These are phyloP conservation scores for Pseudocercospora macadamiae DNA, from an alignment of 2,329 filamentous ascomycete genomes.

Conservation along the genomic window DNA sequence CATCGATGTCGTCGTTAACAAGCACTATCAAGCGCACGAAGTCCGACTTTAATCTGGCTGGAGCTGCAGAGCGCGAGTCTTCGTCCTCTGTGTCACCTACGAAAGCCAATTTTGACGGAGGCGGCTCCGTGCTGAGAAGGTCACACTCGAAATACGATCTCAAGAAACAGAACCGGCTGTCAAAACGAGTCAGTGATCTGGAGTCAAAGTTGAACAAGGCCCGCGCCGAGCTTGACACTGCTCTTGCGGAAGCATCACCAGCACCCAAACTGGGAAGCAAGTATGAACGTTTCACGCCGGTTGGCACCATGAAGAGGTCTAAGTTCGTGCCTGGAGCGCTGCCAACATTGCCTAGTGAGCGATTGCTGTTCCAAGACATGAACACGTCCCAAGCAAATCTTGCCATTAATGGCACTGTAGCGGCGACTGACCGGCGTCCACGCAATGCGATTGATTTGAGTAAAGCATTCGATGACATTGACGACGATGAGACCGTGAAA, in stretches of 20 bases:
- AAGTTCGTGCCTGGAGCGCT: conserved; percentile 40
- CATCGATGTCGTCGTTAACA: conserved; percentile 39
- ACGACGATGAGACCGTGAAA: conserved; percentile 28
- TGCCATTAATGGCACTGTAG: conserved; percentile 10
- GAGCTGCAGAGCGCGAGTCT: conserved; percentile 38
- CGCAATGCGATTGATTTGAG: conserved; percentile 23
- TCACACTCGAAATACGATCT: conserved; percentile 61
- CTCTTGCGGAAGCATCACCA: conserved; percentile 48
- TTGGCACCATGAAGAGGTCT: conserved; percentile 32
- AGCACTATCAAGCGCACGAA: conserved; percentile 37
- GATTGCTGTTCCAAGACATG: conserved; percentile 39
- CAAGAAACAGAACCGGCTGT: conserved; percentile 57
- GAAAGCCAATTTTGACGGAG: conserved; percentile 32
- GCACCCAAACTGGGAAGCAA: conserved; percentile 41
- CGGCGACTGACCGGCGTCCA: conserved; percentile 18
- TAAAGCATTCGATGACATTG: conserved; percentile 26
- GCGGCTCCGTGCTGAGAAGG: conserved; percentile 43
- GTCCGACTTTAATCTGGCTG: conserved; percentile 37
- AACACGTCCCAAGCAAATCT: conserved; percentile 12
- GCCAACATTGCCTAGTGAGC: conserved; percentile 44
- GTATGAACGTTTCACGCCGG: conserved; percentile 42
- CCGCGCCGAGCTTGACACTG: conserved; percentile 56
- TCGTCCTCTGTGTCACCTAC: conserved; percentile 40
- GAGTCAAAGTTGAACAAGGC: conserved; percentile 61
- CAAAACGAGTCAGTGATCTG: conserved; percentile 63